Percentiles rank a stretch among this genome's conserved stretches.
Conservation (phyloP, 768 basidiomycete species). For the Podaxis sp. region DNA sequence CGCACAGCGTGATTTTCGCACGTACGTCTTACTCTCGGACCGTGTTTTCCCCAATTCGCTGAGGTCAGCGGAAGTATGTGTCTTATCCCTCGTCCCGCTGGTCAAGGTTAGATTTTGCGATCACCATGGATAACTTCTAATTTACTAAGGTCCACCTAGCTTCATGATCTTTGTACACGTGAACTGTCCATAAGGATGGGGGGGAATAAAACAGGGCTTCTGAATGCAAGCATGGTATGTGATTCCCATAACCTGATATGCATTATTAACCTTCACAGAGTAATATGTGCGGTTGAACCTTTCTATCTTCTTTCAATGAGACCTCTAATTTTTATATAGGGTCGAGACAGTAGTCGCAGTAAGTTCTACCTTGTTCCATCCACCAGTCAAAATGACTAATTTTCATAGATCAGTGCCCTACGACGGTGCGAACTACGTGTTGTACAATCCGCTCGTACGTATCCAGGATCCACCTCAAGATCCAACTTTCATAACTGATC, state of each 20-base stretch:
- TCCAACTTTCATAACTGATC: neutral
- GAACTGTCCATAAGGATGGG: conserved; percentile 75
- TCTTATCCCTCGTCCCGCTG: conserved; percentile 71
- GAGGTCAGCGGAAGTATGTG: conserved; percentile 40
- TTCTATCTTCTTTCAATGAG: neutral
- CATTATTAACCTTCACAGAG: conserved; percentile 35
- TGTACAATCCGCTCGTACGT: conserved; percentile 75
- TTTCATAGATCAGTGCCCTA: conserved; percentile 66
- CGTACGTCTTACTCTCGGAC: conserved; percentile 35
- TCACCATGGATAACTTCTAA: neutral
- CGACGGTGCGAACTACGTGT: conserved; percentile 77
- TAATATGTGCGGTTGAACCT: conserved; percentile 48
- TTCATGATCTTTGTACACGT: conserved; percentile 73
- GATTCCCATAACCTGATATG: neutral
- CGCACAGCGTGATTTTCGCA: conserved; percentile 55
- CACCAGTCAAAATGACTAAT: neutral
- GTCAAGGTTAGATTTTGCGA: conserved; percentile 49
- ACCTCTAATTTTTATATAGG: conserved; percentile 23
- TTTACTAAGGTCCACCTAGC: conserved; percentile 27
- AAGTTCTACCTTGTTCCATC: conserved; percentile 21
- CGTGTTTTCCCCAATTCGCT: neutral
- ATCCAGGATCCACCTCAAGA: neutral
- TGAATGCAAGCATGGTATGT: conserved; percentile 77
- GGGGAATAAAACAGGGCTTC: conserved; percentile 68
- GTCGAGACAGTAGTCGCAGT: conserved; percentile 72